phyloP scores from a whole-genome alignment of 1,284 basidiomycete species.

The Cystobasidium pallidum region DNA sequence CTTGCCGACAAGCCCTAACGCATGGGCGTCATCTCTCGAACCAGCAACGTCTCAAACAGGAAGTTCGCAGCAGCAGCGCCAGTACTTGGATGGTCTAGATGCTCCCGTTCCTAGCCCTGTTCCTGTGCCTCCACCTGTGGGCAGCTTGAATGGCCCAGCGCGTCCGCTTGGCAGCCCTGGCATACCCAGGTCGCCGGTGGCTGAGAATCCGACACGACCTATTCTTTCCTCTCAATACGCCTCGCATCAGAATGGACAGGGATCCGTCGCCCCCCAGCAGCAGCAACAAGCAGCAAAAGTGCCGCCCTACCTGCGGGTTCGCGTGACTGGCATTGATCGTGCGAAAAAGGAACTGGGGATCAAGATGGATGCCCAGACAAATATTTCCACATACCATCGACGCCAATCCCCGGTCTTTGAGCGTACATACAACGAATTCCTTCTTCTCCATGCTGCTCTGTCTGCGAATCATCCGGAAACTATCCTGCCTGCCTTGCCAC shows the following conservation, averaged over 20 bases:
- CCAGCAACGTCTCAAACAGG: conserved; percentile 1
- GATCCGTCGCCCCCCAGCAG: background rate
- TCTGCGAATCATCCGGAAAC: conserved; percentile 56
- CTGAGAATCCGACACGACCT: conserved; percentile 22
- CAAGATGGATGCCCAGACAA: conserved; percentile 93
- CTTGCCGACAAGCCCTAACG: conserved; percentile 36
- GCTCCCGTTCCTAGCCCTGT: conserved; percentile 11
- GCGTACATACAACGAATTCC: conserved; percentile 50
- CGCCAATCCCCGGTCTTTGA: conserved; percentile 45
- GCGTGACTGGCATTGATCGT: conserved; percentile 85
- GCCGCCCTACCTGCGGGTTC: conserved; percentile 64
- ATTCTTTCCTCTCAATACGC: background rate
- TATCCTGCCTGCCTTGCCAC: conserved; percentile 85
- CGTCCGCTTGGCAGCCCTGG: conserved; percentile 26
- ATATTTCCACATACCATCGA: conserved; percentile 84
- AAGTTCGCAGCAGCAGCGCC: conserved; percentile 12
- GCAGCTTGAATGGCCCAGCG: conserved; percentile 6
- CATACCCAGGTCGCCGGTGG: conserved; percentile 37
- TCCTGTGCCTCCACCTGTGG: conserved; percentile 26
- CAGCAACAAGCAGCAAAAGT: conserved; percentile 20
- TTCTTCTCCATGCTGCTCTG: conserved; percentile 47
- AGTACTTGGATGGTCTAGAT: background rate
- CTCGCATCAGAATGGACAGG: conserved; percentile 1
- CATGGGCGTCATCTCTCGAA: conserved; percentile 34
- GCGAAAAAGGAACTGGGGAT: conserved; percentile 89